phyloP scores from a whole-genome alignment of 2,329 filamentous ascomycete genomes.

The Paracorniculantispora psalliotae region DNA sequence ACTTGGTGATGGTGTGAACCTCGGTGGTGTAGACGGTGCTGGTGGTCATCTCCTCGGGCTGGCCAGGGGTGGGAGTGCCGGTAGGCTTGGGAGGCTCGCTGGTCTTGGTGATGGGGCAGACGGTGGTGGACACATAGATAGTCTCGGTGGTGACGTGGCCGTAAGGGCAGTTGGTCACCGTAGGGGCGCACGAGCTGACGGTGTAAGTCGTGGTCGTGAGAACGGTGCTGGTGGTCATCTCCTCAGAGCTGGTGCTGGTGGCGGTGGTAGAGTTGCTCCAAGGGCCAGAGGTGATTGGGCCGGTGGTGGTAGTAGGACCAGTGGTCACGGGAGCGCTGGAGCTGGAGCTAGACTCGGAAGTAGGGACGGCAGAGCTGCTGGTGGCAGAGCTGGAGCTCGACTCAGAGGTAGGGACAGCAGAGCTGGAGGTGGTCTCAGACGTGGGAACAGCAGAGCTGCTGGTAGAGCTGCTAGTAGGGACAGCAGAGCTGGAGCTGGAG shows the following conservation, averaged over 20 bases:
- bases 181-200: slow-evolving; percentile 17
- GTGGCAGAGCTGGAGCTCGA: not conserved
- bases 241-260: not conserved
- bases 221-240: slow-evolving; percentile 17
- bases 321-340: not conserved
- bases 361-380: not conserved
- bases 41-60: slow-evolving; percentile 13
- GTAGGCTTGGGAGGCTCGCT: slow-evolving; percentile 5
- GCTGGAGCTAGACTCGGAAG: not conserved
- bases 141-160: slow-evolving; percentile 15
- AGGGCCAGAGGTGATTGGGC: not conserved
- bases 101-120: slow-evolving; percentile 12
- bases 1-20: slow-evolving; percentile 17
- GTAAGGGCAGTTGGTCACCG: slow-evolving; percentile 17
- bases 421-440: not conserved
- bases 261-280: slow-evolving; percentile 10
- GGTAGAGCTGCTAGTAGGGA: not conserved
- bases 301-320: not conserved
- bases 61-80: not conserved
- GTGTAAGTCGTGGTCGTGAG: slow-evolving; percentile 17
- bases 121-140: slow-evolving; percentile 8
- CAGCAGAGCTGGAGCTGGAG: not conserved
- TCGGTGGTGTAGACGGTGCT: slow-evolving; percentile 17
- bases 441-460: not conserved
- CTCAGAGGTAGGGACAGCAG: not conserved